Conservation (phyloP, 768 basidiomycete genomes). For the Rhodotorula taiwanensis region DNA sequence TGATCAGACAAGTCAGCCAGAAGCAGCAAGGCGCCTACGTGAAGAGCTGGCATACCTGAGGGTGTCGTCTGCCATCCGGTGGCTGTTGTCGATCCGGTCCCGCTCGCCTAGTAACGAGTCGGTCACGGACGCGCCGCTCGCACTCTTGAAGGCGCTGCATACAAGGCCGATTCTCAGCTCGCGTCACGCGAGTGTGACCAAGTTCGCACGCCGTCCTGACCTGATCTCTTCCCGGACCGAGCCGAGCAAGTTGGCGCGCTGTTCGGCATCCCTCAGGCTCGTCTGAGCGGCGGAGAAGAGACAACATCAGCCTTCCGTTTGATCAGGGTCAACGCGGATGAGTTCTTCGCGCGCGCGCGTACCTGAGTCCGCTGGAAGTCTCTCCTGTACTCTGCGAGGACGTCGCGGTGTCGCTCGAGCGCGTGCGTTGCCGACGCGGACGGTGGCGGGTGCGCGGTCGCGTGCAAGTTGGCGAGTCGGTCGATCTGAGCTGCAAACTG, state of each 20-base stretch:
- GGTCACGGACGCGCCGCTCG: conserved; percentile 42
- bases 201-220: too few species aligned
- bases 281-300: conserved; percentile 51
- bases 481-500: conserved; percentile 74
- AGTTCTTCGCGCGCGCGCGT: too few species aligned
- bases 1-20: not conserved
- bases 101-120: conserved; percentile 84
- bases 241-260: conserved; percentile 76
- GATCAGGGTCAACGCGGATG: too few species aligned
- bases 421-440: conserved; percentile 77
- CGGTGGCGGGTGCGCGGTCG: conserved; percentile 55
- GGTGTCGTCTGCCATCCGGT: conserved; percentile 87
- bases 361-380: conserved; percentile 85
- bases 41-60: conserved; percentile 58
- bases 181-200: too few species aligned
- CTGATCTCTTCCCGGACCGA: conserved; percentile 95
- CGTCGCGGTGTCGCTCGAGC: conserved; percentile 81
- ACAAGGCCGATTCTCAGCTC: too few species aligned
- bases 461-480: conserved; percentile 54
- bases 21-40: not conserved
- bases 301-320: too few species aligned
- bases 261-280: conserved; percentile 73
- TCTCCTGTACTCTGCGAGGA: conserved; percentile 75
- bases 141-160: conserved; percentile 37
- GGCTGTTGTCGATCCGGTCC: conserved; percentile 80